A percentile compares a stretch with the other conserved stretches of the same genome.
phyloP scores from a whole-genome alignment of 2,329 filamentous ascomycete species.

The Aureobasidium uvarum region DNA sequence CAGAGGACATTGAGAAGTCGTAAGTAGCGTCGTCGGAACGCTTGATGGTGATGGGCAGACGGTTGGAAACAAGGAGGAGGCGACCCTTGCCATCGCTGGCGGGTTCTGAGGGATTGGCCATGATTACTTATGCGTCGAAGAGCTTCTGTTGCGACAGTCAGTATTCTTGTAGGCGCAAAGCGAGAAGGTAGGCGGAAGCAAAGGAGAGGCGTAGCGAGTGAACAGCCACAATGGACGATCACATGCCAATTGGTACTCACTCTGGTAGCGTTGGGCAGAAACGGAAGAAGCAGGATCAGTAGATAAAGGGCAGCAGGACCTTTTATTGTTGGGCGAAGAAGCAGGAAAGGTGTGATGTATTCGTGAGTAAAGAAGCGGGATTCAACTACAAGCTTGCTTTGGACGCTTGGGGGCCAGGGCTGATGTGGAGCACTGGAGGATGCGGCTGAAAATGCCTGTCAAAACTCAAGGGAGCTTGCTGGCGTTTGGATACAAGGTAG shows the following conservation, averaged over 20 bases:
- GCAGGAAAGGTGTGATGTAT: conserved; percentile 20
- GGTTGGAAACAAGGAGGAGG: conserved; percentile 87
- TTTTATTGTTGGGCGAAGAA: conserved; percentile 20
- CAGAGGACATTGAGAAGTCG: conserved; percentile 93
- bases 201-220: background rate
- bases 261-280: background rate
- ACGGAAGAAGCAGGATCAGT: background rate
- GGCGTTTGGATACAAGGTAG: background rate
- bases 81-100: conserved; percentile 44
- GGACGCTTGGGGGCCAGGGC: background rate
- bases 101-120: conserved; percentile 13
- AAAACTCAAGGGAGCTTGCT: background rate
- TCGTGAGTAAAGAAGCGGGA: conserved; percentile 16
- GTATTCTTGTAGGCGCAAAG: background rate
- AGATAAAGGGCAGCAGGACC: background rate
- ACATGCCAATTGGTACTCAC: conserved; percentile 17
- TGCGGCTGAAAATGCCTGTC: conserved; percentile 21
- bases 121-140: background rate
- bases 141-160: conserved; percentile 1
- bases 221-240: background rate
- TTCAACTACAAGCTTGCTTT: conserved; percentile 21
- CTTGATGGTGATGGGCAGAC: conserved; percentile 95
- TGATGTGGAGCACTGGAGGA: conserved; percentile 20
- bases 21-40: conserved; percentile 88
- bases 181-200: background rate